Evolutionary conservation across 768 basidiomycete genomes (phyloP), one percentile per base, ranked within the genome.

Genomic region (Mycena olivaceomarginata): DNA sequence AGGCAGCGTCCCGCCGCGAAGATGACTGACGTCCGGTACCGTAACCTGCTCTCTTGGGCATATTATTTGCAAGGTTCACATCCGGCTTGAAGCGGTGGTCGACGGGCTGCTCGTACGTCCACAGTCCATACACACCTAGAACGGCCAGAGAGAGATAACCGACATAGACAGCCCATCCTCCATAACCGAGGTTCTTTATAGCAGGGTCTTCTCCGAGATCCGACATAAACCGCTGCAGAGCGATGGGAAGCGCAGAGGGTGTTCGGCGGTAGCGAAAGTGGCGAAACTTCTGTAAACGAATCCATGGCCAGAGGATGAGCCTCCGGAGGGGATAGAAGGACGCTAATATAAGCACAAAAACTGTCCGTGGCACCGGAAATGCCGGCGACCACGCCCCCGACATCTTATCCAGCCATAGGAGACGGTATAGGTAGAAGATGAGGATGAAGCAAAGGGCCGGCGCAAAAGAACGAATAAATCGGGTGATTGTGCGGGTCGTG

Each of bases 1-100:
- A 22, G 11, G 31, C 31, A 31, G 31, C 31, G 31, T 31, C 31
- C 2, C 2, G 31, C 31, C 31, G 31, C 31, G 31, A 31, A 31
- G 31, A 31, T 31, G 5, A 41, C 60, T 16, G 13, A 64, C 70
- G 62, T 51, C 60, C 70, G 0, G 59, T 72, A 15, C 46, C 37
- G 13, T 64, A 72, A 7, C 70, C 70, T 15, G 16, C 60, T 16
- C 48, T 22, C 20, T 40, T 10, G 7, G 62, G 70, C 11, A 13
- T n/a, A 18, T n/a, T 16, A 40, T 63, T 72, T 16, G 70, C 70
- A 22, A 48, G 59, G 18, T 64, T 46, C 18, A 72, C 70, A 6
- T 3, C 70, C 15, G 15, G 2, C 40, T 72, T 72, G 37, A 46
- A 72, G 6, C 70, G 70, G 45, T 63, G 62, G 70, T 72, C 70